Conservation (phyloP, 225 moss, liverwort and hornwort genomes). For the Bryum argenteum region DNA sequence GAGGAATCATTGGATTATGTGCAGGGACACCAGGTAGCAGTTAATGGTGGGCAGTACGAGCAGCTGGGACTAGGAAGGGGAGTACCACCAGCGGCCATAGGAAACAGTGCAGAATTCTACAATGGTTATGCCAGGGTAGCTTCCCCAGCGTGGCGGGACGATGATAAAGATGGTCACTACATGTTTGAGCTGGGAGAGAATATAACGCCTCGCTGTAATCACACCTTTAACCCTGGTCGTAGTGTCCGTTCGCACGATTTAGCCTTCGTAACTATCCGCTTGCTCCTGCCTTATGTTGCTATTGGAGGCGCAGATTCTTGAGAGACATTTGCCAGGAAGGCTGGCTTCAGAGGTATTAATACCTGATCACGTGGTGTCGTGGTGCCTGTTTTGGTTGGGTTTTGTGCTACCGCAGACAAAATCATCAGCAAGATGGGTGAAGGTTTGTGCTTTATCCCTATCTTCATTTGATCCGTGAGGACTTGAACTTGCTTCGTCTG, state of each 20-base stretch:
- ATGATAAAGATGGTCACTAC: conserved; percentile 77
- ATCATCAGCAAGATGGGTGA: conserved; percentile 99
- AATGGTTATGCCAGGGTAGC: conserved; percentile 65
- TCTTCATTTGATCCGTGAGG: conserved; percentile 22
- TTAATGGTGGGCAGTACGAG: conserved; percentile 64
- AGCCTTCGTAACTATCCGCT: conserved; percentile 67
- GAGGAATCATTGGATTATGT: conserved; percentile 34
- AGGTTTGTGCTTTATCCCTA: conserved; percentile 53
- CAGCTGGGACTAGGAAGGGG: conserved; percentile 68
- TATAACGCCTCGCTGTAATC: conserved; percentile 75
- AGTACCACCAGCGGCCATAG: conserved; percentile 54
- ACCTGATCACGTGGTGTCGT: conserved; percentile 80
- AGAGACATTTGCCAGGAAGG: conserved; percentile 58
- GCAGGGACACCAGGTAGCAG: conserved; percentile 58
- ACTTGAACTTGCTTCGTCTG: background rate
- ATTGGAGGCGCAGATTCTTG: conserved; percentile 76
- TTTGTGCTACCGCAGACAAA: conserved; percentile 95
- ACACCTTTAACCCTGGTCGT: conserved; percentile 68
- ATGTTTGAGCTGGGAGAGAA: conserved; percentile 79
- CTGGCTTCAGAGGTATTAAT: conserved; percentile 69
- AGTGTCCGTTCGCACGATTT: conserved; percentile 76
- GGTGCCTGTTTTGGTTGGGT: conserved; percentile 76
- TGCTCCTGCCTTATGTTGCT: conserved; percentile 76
- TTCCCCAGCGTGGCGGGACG: conserved; percentile 67
- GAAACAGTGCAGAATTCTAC: conserved; percentile 66